Evolutionary conservation across 1,139 yeast genomes (phyloP), one percentile per base, ranked within the genome.

Genomic region (Scheffersomyces stambukii): DNA sequence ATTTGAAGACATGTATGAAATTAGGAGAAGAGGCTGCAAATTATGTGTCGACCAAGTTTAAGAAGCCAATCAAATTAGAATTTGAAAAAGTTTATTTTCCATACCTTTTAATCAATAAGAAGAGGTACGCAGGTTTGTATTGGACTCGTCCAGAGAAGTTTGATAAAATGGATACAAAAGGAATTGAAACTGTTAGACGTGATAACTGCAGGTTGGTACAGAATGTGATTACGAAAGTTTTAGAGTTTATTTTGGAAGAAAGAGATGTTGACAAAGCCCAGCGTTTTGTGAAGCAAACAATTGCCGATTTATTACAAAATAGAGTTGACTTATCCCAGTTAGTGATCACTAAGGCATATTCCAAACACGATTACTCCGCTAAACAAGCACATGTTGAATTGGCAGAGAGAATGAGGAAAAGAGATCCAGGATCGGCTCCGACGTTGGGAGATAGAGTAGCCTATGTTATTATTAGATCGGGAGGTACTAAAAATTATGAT

Each of bases 341-440:
- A 45, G 96, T 93, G 33, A 93, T 93, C 40, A 85, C 97, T 3
- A 93, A 93, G 50, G 95, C 95, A 4, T 70, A 91, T 30, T 82
- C 97, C 8, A 72, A 84, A 38, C 81, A 84, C 27, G 96, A 91
- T 46, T 93, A 93, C 53, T 83, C 95, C 3, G 95, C 91, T 18
- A 93, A 91, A 40, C 98, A 93, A 54, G 96, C 98, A 0, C 99
- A 93, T 53, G 95, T 91, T 16, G 96, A 89, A 45, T 68, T 93
- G 29, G 96, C 98, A 0, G 96, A 89, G 48, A 71, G 97, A 45
- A 93, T 93, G 96, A 75, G 79, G 32, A 88, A 88, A 53, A 81
- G 99, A 64, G 98, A 93, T 50, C 91, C 95, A 0, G 96, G 99
- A 16, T 81, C 94, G 5, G 98, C 98, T 0, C 98, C 98, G 3